Base-by-base conservation (phyloP, 2,329 filamentous ascomycete genomes). In the Chaetomium globosum region DNA sequence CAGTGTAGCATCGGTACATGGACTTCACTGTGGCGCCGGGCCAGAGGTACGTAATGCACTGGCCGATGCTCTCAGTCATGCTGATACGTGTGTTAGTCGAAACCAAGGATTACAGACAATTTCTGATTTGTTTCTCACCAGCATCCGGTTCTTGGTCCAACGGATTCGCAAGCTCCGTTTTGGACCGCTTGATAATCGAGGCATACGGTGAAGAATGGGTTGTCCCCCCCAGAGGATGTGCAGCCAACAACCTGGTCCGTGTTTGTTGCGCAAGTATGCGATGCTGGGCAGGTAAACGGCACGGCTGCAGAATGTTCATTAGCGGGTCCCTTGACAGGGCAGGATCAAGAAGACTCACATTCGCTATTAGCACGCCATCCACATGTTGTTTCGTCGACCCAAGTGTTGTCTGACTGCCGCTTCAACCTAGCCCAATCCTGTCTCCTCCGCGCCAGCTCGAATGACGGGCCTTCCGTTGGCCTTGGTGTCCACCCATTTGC, bases 11-110 rank as follows among this genome's bases (percentile, higher is more conserved):
- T 16, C 75, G 72, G 65, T 74, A 78, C 77, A 78, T 78, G 61
- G 72, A 76, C 23, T 74, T 73, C 4, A 70, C 60, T 0, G 77
- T 73, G 1, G 68, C 21, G 49, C 75, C 76, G 0, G 75, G 74
- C 77, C 77, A 80, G 55, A 79, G 59, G 61, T 75, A 77, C 0
- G 76, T 79, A 3, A 74, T 75, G 68, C 78, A 80, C 12, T 74
- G 75, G 1, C 72, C 72, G 26, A 70, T 57, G 4, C 61, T 59
- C 5, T 67, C 31, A 4, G 67, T 64, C 33, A 55, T 33, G 57
- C 68, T 70, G 46, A 28, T 10, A 46, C 4, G 16, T 56, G 61
- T 56, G 61, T 60, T 26, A 48, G 33, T 33, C 4, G 39, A 43
- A 39, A 73, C 21, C 52, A 19, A 26, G 1, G 3, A 7, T 3